Conservation (phyloP, 192 early-diverging fungal genomes). For the Podila epigama region DNA sequence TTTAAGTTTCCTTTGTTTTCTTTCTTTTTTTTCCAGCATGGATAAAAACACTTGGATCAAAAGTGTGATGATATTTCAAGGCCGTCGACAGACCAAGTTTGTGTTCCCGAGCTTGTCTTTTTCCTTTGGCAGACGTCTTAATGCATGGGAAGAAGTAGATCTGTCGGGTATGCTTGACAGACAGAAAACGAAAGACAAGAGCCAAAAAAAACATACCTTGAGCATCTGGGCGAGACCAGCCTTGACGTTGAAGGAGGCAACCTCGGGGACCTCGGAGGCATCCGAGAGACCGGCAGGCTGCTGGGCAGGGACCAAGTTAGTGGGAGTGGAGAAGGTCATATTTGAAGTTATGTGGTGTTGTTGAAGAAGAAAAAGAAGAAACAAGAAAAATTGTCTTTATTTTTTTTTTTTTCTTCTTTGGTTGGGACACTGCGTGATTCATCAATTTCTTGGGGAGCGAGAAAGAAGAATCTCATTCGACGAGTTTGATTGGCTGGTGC, state of each 20-base stretch:
- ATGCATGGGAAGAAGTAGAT: neutral
- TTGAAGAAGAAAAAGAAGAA: conserved; percentile 3
- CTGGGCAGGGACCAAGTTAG: conserved; percentile 52
- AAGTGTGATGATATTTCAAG: no score
- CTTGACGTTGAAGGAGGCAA: conserved; percentile 85
- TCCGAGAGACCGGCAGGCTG: conserved; percentile 28
- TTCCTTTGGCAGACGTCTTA: neutral
- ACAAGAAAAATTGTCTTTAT: conserved; percentile 8
- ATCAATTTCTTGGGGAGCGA: no score
- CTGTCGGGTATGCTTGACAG: no score
- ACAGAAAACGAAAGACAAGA: neutral
- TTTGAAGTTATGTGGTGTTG: neutral
- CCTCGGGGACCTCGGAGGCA: conserved; percentile 40
- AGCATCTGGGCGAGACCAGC: conserved; percentile 97
- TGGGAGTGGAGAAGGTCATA: conserved; percentile 53
- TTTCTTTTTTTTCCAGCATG: neutral
- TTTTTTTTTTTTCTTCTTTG: no score
- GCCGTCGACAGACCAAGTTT: no score
- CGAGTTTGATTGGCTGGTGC: no score
- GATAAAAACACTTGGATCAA: no score
- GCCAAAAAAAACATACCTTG: conserved; percentile 67
- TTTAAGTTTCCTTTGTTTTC: neutral
- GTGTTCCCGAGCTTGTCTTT: no score
- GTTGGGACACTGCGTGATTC: no score
- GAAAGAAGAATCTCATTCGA: no score